Evolutionary conservation across 2,329 filamentous ascomycete species (phyloP).

Genomic region (Onygenales sp.): DNA sequence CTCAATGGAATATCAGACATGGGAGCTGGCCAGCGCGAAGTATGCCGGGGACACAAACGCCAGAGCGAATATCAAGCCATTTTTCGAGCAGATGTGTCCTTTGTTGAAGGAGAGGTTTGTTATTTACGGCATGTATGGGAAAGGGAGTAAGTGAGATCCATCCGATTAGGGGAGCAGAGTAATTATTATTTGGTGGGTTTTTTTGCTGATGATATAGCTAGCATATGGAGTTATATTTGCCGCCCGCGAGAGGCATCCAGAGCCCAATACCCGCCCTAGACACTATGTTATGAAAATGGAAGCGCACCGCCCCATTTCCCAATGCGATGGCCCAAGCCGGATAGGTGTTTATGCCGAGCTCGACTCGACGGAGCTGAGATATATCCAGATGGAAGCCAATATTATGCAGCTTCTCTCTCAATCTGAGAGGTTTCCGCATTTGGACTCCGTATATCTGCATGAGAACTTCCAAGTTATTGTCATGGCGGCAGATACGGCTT

Average conservation of each 20-base stretch:
- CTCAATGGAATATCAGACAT: background rate
- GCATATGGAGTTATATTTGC: slow-evolving; percentile 15
- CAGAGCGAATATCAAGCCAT: background rate
- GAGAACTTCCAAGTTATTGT: slow-evolving; percentile 15
- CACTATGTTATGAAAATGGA: slow-evolving; percentile 18
- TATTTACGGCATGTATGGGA: slow-evolving; percentile 7
- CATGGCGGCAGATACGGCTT: slow-evolving; percentile 11
- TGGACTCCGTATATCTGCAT: slow-evolving; percentile 22
- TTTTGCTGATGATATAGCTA: slow-evolving; percentile 2
- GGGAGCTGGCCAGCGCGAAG: background rate
- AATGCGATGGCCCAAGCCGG: background rate
- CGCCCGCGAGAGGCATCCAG: slow-evolving; percentile 9
- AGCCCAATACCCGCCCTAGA: background rate
- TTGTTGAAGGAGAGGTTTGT: slow-evolving; percentile 3
- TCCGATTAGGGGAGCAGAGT: no score
- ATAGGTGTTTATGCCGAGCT: slow-evolving; percentile 5
- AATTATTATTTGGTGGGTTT: background rate
- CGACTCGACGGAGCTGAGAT: slow-evolving; percentile 3
- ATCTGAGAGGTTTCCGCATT: slow-evolving; percentile 18
- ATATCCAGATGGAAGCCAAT: slow-evolving; percentile 20
- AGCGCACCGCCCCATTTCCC: background rate
- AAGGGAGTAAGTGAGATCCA: slow-evolving; percentile 5
- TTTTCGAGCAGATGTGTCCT: background rate
- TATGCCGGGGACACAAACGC: background rate
- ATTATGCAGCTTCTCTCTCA: slow-evolving; percentile 15